A percentile compares a stretch with the other conserved stretches of the same genome.
phyloP scores from a whole-genome alignment of 1,284 basidiomycete genomes.

The Papiliotrema fonsecae region DNA sequence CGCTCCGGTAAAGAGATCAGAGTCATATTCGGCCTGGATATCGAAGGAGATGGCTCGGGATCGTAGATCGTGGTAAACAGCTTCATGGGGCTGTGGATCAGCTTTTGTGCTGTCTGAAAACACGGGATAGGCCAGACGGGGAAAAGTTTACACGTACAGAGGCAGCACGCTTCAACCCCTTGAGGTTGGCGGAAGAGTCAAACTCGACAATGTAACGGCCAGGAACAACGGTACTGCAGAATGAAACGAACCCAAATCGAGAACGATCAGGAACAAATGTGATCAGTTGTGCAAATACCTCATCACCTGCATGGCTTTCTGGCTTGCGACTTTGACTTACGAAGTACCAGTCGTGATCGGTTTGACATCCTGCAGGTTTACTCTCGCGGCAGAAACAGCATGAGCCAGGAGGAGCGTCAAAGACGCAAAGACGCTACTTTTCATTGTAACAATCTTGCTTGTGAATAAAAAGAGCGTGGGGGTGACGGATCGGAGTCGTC shows the following conservation, averaged over 20 bases:
- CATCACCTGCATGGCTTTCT: neutral
- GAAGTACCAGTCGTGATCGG: neutral
- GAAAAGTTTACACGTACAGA: constrained; percentile 15
- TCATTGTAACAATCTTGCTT: neutral
- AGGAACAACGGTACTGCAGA: constrained; percentile 16
- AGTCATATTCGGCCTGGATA: constrained; percentile 50
- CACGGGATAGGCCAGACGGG: no score
- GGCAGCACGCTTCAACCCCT: constrained; percentile 14
- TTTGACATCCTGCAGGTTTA: constrained; percentile 2
- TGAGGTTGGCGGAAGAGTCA: constrained; percentile 26
- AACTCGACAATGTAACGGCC: constrained; percentile 43
- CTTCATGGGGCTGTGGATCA: constrained; percentile 39
- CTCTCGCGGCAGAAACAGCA: neutral
- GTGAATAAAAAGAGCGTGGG: neutral
- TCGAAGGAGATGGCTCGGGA: constrained; percentile 45
- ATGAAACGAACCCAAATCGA: neutral
- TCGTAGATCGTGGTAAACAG: constrained; percentile 46
- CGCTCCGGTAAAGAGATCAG: constrained; percentile 52
- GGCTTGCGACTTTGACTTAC: neutral
- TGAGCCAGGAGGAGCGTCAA: no score
- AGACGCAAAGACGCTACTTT: no score
- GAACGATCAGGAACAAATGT: neutral
- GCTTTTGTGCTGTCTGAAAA: neutral
- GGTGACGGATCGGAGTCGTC: neutral
- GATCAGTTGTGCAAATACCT: neutral